Base-by-base conservation (phyloP, 202 grass and related monocot genomes). In the Zizania palustris region DNA sequence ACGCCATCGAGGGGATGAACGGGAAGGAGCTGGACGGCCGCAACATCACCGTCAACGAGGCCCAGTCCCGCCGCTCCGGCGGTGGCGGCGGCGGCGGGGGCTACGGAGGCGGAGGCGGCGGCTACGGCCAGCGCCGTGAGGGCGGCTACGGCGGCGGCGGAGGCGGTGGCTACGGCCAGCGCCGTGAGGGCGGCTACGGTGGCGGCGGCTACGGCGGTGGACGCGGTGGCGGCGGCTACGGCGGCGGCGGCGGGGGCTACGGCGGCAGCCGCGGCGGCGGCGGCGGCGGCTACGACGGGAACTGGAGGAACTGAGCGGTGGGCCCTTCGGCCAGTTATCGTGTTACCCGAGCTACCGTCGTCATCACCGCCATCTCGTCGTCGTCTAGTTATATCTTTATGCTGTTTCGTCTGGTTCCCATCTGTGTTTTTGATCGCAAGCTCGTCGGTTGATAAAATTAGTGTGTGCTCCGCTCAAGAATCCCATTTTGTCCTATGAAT, bases 31-130 rank as follows among this genome's bases (percentile, higher is more conserved):
- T 97, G 0, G 91, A 97, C 84, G 94, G 94, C 19, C 87, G 91
- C 70, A 90, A 19, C 76, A 97, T 93, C 91, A 97, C 94, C 70
- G 91, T 97, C 83, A 97, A 97, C 67, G 82, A 98, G 83, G 95
- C 95, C 56, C 95, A 92, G 83, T 94, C 89, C 12, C 95, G 91
- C 61, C 71, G 88, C 40, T 22, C 54, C 63, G 93, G 88, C 1
- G 85, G 88, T 8, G 85, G 83, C 7, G 67, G 83, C 2, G 77
- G 74, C 44, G n/a, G n/a, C n/a, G n/a, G n/a, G n/a, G 65, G 75
- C 0, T 45, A 73, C 1, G 57, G 77, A 0, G 72, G 69, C 0
- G 63, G 60, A 1, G 75, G 83, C 1, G 82, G 81, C 1, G 45
- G 72, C 38, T 70, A 78, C 54, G 69, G n/a, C n/a, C n/a, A n/a